Percentiles rank a stretch among this genome's conserved stretches.
Conservation (phyloP, 1,139 yeast genomes). For the Blastobotrys ciferrii region DNA sequence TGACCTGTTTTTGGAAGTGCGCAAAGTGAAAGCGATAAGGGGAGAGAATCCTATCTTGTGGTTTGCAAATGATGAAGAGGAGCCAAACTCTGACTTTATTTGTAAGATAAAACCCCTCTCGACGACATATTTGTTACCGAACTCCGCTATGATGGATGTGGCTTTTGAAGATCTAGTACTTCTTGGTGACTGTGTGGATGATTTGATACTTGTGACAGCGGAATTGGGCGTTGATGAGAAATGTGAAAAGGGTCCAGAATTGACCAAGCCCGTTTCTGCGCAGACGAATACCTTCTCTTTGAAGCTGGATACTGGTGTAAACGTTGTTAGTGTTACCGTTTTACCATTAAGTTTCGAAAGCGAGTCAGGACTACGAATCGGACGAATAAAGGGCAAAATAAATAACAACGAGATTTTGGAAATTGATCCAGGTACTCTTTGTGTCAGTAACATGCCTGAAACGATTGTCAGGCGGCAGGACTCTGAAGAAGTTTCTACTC, state of each 20-base stretch:
- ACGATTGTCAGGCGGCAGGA: constrained; percentile 16
- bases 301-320: constrained; percentile 16
- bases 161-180: constrained; percentile 18
- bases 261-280: constrained; percentile 11
- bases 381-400: constrained; percentile 6
- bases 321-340: constrained; percentile 17
- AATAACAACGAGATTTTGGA: constrained; percentile 8
- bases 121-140: constrained; percentile 24
- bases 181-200: constrained; percentile 15
- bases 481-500: constrained; percentile 15
- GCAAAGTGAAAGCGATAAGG: background rate
- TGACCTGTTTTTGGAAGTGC: background rate
- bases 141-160: constrained; percentile 19
- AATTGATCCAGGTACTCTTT: constrained; percentile 5
- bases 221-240: constrained; percentile 5
- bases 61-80: constrained; percentile 17
- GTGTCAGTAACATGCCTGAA: constrained; percentile 6
- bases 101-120: constrained; percentile 14
- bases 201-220: background rate
- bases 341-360: constrained; percentile 26
- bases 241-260: background rate
- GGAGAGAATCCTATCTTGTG: constrained; percentile 10
- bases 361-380: constrained; percentile 11
- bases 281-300: constrained; percentile 25
- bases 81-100: constrained; percentile 10